Conservation (phyloP, 305 asterid genomes). For the Fraxinus paxiana region DNA sequence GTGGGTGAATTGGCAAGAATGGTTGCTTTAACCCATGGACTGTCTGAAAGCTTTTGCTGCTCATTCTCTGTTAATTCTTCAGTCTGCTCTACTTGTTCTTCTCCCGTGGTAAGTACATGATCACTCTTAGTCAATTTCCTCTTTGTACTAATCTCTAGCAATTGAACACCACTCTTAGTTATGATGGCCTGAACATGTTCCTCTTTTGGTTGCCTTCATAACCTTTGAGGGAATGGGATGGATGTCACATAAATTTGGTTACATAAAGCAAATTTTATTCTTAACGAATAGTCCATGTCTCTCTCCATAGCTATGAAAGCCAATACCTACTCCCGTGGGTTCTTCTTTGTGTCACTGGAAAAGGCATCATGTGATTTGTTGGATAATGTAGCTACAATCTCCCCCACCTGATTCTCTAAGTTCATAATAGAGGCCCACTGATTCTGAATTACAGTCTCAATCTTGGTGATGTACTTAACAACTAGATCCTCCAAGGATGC, state of each 20-base stretch:
- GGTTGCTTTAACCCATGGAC: neutral
- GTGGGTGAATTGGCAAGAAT: neutral
- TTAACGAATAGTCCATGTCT: neutral
- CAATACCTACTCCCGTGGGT: neutral
- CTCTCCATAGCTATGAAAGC: neutral
- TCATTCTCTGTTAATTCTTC: no score
- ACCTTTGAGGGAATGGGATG: no score
- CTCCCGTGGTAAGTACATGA: no score
- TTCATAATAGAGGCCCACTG: neutral
- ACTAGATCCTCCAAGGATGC: neutral
- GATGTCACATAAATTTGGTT: no score
- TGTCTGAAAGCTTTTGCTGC: no score
- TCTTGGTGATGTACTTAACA: neutral
- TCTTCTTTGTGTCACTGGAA: neutral
- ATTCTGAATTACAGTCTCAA: neutral
- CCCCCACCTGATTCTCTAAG: neutral
- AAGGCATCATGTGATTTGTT: neutral
- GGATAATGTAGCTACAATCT: neutral
- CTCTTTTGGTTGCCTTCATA: no score
- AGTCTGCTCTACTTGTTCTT: no score
- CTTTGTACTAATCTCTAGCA: no score
- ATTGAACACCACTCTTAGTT: no score
- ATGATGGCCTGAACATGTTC: no score
- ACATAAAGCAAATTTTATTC: no score
- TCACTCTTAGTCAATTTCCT: no score